Evolutionary conservation across 2,329 filamentous ascomycete genomes (phyloP).

Genomic region (Calonectria honghensis): DNA sequence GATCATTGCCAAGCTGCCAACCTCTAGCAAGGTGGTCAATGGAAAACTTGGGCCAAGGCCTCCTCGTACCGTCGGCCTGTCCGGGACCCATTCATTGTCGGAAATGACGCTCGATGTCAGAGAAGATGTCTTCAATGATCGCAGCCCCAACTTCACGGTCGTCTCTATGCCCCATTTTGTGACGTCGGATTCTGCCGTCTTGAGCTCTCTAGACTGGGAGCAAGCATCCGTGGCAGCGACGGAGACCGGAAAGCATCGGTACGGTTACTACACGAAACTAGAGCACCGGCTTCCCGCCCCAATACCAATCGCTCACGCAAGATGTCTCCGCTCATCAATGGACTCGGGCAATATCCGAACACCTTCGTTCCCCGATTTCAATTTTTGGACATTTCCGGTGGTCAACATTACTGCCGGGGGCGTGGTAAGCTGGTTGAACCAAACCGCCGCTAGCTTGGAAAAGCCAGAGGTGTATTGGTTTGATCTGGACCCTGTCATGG

Average conservation of each 20-base stretch:
- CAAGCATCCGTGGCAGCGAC: conserved; percentile 44
- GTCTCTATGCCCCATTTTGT: conserved; percentile 48
- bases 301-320: conserved; percentile 44
- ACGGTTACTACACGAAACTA: conserved; percentile 45
- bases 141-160: conserved; percentile 47
- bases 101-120: conserved; percentile 44
- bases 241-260: conserved; percentile 37
- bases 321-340: conserved; percentile 45
- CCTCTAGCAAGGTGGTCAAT: conserved; percentile 43
- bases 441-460: conserved; percentile 6
- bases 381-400: conserved; percentile 34
- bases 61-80: conserved; percentile 42
- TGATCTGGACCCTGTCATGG: conserved; percentile 38
- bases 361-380: conserved; percentile 42
- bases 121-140: conserved; percentile 44
- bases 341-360: conserved; percentile 3
- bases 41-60: conserved; percentile 42
- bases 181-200: conserved; percentile 42
- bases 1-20: conserved; percentile 43
- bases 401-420: conserved; percentile 38
- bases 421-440: conserved; percentile 38
- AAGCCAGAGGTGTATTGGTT: conserved; percentile 47
- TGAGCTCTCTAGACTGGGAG: conserved; percentile 48
- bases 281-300: conserved; percentile 41
- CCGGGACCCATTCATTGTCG: conserved; percentile 38